phyloP scores from a whole-genome alignment of 1,139 yeast species.

The Debaryomyces udenii region DNA sequence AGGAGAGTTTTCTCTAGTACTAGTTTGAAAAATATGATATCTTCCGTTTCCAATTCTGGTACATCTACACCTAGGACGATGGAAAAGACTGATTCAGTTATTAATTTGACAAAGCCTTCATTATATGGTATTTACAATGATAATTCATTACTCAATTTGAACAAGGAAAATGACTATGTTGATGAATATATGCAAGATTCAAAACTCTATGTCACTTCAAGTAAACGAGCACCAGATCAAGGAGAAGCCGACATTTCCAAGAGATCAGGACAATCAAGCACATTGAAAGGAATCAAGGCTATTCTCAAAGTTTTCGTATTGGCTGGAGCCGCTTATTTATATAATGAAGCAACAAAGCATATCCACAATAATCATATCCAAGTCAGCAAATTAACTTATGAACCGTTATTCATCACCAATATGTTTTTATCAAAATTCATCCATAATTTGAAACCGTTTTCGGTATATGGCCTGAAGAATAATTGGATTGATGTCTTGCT shows the following conservation, averaged over 20 bases:
- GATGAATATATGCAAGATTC: slow-evolving; percentile 9
- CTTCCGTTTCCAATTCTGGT: slow-evolving; percentile 16
- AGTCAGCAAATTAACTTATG: slow-evolving; percentile 33
- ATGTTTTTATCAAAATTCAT: slow-evolving; percentile 35
- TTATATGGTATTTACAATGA: slow-evolving; percentile 52
- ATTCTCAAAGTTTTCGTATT: slow-evolving; percentile 34
- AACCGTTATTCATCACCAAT: slow-evolving; percentile 39
- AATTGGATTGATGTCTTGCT: slow-evolving; percentile 25
- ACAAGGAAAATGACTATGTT: slow-evolving; percentile 30
- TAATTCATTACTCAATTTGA: slow-evolving; percentile 36
- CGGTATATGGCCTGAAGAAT: slow-evolving; percentile 1
- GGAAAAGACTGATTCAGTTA: slow-evolving; percentile 46
- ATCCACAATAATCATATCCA: slow-evolving; percentile 53
- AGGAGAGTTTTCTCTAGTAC: slow-evolving; percentile 5
- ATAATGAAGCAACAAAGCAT: slow-evolving; percentile 53
- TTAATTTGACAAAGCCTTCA: slow-evolving; percentile 53
- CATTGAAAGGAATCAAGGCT: slow-evolving; percentile 10
- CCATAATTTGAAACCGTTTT: slow-evolving; percentile 31
- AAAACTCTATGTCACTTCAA: slow-evolving; percentile 2
- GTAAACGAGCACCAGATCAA: background rate
- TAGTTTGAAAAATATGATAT: slow-evolving; percentile 11
- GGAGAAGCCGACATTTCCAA: background rate
- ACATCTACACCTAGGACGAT: slow-evolving; percentile 23
- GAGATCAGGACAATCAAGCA: background rate
- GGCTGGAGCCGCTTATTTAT: slow-evolving; percentile 48